phyloP scores from a whole-genome alignment of 1,284 basidiomycete species.

The Rhodotorula sp. region DNA sequence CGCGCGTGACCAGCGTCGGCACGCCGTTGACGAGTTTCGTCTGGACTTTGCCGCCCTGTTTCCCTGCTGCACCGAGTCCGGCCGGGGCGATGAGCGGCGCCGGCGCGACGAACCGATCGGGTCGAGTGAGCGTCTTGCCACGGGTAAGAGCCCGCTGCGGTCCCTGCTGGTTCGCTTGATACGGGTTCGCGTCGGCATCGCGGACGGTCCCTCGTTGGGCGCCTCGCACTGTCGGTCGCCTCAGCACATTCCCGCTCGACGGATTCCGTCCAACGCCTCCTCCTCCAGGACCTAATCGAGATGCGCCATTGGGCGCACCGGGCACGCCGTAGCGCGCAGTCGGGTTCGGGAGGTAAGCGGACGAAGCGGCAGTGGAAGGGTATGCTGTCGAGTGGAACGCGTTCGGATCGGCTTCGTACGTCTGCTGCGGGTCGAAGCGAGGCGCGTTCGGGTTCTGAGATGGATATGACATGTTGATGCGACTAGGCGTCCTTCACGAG shows the following conservation, averaged over 20 bases:
- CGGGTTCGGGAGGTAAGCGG: conserved; percentile 3
- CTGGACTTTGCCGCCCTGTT: conserved; percentile 28
- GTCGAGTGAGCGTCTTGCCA: conserved; percentile 91
- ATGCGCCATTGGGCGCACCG: background rate
- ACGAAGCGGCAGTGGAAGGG: conserved; percentile 2
- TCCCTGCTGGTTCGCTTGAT: background rate
- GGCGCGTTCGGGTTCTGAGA: conserved; percentile 17
- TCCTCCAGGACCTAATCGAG: background rate
- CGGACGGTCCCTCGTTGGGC: conserved; percentile 33
- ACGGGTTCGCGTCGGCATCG: conserved; percentile 27
- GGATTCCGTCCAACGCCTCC: background rate
- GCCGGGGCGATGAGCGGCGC: conserved; percentile 86
- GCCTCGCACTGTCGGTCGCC: conserved; percentile 35
- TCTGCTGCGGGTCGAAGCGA: conserved; percentile 11
- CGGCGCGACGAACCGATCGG: conserved; percentile 88
- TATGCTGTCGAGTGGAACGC: conserved; percentile 31
- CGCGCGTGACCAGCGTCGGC: conserved; percentile 31
- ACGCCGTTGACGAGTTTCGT: conserved; percentile 36
- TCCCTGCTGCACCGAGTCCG: conserved; percentile 19
- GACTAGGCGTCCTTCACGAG: background rate
- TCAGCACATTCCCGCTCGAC: conserved; percentile 7
- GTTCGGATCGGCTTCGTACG: conserved; percentile 20
- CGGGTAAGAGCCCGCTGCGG: conserved; percentile 48
- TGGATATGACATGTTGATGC: conserved; percentile 15
- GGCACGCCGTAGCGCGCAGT: conserved; percentile 11